These are phyloP conservation scores for Saksenaea vasiformis DNA, from an alignment of 371 early-diverging fungal species.

Conservation along the genomic window DNA sequence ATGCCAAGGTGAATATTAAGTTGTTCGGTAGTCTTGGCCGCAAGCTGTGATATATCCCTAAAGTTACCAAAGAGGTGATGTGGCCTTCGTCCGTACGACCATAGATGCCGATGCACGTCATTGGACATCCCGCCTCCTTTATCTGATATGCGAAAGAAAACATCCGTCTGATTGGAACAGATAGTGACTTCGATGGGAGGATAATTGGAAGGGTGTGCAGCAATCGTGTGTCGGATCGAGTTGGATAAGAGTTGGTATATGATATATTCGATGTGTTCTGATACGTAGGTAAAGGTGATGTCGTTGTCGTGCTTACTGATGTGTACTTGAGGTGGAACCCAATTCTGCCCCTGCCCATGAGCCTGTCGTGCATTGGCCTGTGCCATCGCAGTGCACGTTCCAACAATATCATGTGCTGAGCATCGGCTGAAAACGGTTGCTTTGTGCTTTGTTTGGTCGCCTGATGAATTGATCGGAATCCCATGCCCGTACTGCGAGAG, in stretches of 20 bases:
- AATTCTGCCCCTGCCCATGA: slow-evolving; percentile 11
- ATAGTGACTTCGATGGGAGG: slow-evolving; percentile 75
- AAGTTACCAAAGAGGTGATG: slow-evolving; percentile 58
- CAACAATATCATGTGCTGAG: slow-evolving; percentile 57
- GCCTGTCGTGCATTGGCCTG: slow-evolving; percentile 26
- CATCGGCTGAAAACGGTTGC: slow-evolving; percentile 62
- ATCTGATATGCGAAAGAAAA: slow-evolving; percentile 83
- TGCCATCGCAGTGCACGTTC: slow-evolving; percentile 58
- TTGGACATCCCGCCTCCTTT: slow-evolving; percentile 77
- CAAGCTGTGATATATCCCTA: slow-evolving; percentile 57
- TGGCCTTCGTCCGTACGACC: slow-evolving; percentile 65
- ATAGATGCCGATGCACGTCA: slow-evolving; percentile 56
- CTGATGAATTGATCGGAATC: slow-evolving; percentile 6
- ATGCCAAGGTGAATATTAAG: slow-evolving; percentile 66
- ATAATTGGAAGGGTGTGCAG: slow-evolving; percentile 7
- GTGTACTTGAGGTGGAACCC: slow-evolving; percentile 38
- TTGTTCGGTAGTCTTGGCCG: slow-evolving; percentile 60
- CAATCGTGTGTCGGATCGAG: slow-evolving; percentile 58
- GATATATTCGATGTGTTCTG: slow-evolving; percentile 86
- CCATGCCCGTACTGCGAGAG: slow-evolving; percentile 48
- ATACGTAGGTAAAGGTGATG: slow-evolving; percentile 79
- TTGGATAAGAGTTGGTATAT: slow-evolving; percentile 82
- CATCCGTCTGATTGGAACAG: slow-evolving; percentile 58
- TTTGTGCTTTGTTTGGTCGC: slow-evolving; percentile 26
- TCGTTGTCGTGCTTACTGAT: slow-evolving; percentile 59